Base-by-base conservation (phyloP, 129 eudicot species). In the Flaveria brownii region DNA sequence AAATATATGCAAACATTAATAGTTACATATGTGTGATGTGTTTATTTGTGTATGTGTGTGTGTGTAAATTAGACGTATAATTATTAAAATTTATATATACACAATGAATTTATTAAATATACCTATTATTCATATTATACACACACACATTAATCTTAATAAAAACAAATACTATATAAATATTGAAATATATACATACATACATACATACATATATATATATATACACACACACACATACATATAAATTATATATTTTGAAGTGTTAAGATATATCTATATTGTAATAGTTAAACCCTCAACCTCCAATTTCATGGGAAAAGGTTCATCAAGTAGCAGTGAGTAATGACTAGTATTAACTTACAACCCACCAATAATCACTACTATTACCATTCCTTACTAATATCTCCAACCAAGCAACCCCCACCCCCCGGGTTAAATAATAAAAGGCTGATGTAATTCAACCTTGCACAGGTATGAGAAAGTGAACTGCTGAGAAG, bases 401-500 rank as follows among this genome's bases (percentile, higher is more conserved):
- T 18, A 60, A 60, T 23, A 60, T 36, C 66, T 60, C 41, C 39
- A 60, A 23, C 41, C 39, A 60, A 60, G 39, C 66, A 25, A n/a
- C n/a, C 39, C 69, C 41, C 41, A 7, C 6, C 39, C 6, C 39
- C 39, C 39, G 39, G 6, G 18, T 63, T 28, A 61, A 52, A 55
- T 17, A 39, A 11, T 42, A 8, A 22, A 85, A 72, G 30, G 55
- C 54, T 28, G 4, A 75, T 69, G 70, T 36, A 50, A 68, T 22
- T 61, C 68, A 47, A 95, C 99, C 99, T 95, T 82, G 87, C 88
- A 87, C 76, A 95, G 80, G 73, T 84, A 49, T 47, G 86, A 59
- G 84, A 87, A 78, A 67, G 82, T 74, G 54, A 61, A 78, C 47
- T 89, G 79, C 82, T 83, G 83, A 47, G 90, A 81, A 46, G 90